Evolutionary conservation across 2,329 filamentous ascomycete species (phyloP).

Genomic region (Fusarium phyllophilum): DNA sequence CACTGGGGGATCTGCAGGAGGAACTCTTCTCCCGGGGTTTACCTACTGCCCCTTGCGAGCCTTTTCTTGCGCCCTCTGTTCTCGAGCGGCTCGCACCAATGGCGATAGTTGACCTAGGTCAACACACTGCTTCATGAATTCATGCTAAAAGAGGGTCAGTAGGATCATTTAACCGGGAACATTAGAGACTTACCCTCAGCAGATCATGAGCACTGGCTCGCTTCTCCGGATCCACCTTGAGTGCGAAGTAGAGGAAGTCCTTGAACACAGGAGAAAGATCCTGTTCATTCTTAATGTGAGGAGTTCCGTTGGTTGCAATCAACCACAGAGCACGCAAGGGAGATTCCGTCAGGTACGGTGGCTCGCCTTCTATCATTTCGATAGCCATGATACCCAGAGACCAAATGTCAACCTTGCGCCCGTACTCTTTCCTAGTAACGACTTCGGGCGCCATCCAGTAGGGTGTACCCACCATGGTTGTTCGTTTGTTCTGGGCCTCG

Average conservation of each 20-base stretch:
- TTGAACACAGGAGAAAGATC: slow-evolving; percentile 83
- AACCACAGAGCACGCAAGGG: slow-evolving; percentile 92
- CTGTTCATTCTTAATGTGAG: slow-evolving; percentile 92
- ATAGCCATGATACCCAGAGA: slow-evolving; percentile 99
- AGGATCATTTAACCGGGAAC: slow-evolving; percentile 44
- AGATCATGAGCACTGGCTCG: slow-evolving; percentile 94
- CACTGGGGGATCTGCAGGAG: slow-evolving; percentile 16
- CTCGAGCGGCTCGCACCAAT: slow-evolving; percentile 84
- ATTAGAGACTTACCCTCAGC: slow-evolving; percentile 74
- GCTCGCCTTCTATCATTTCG: slow-evolving; percentile 99
- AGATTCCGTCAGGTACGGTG: slow-evolving; percentile 94
- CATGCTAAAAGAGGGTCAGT: slow-evolving; percentile 65
- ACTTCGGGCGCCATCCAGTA: slow-evolving; percentile 99
- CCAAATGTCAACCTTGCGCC: slow-evolving; percentile 98
- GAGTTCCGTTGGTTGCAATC: slow-evolving; percentile 96
- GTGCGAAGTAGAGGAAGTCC: slow-evolving; percentile 90
- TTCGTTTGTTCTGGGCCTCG: slow-evolving; percentile 95
- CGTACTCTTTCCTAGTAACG: slow-evolving; percentile 96
- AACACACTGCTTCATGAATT: slow-evolving; percentile 81
- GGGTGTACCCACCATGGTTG: slow-evolving; percentile 98
- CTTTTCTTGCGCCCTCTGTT: slow-evolving; percentile 87
- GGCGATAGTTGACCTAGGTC: slow-evolving; percentile 83
- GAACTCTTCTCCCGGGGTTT: slow-evolving; percentile 33
- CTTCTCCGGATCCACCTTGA: slow-evolving; percentile 98
- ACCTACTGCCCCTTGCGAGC: slow-evolving; percentile 67